Evolutionary conservation across 768 basidiomycete genomes (phyloP).

Genomic region (Podaxis rugospora): DNA sequence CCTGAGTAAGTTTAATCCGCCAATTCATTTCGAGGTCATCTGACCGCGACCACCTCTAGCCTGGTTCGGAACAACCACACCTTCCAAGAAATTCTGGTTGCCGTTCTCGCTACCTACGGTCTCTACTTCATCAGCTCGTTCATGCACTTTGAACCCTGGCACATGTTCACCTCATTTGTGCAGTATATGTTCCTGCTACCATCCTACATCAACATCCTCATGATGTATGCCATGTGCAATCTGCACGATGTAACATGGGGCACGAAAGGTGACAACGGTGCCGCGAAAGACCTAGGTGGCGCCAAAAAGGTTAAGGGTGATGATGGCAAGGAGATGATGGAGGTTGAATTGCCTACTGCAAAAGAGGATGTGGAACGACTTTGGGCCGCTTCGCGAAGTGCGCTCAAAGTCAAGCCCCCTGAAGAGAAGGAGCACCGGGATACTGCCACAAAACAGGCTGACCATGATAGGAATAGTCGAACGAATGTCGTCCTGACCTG

Average conservation of each 20-base stretch:
- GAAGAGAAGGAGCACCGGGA: constrained; percentile 79
- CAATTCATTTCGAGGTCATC: neutral
- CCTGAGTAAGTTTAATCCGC: constrained; percentile 45
- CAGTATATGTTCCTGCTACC: constrained; percentile 93
- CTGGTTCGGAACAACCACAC: constrained; percentile 63
- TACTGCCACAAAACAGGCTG: constrained; percentile 84
- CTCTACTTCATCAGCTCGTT: constrained; percentile 84
- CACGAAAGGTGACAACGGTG: constrained; percentile 88
- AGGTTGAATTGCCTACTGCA: constrained; percentile 78
- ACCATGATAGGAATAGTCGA: constrained; percentile 79
- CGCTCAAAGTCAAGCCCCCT: constrained; percentile 65
- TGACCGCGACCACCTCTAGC: constrained; percentile 23
- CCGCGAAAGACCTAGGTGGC: constrained; percentile 83
- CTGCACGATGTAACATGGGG: constrained; percentile 90
- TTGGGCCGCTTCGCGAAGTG: constrained; percentile 72
- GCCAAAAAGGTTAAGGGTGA: constrained; percentile 87
- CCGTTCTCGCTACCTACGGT: constrained; percentile 72
- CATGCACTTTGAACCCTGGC: constrained; percentile 94
- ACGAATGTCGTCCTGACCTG: constrained; percentile 83
- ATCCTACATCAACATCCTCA: constrained; percentile 72
- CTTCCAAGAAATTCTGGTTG: constrained; percentile 82
- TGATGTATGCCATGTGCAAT: constrained; percentile 96
- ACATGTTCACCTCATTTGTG: constrained; percentile 90
- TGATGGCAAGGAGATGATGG: constrained; percentile 82
- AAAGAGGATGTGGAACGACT: constrained; percentile 86